phyloP scores from a whole-genome alignment of 306 rosid genomes.

The Lathyrus aphaca region DNA sequence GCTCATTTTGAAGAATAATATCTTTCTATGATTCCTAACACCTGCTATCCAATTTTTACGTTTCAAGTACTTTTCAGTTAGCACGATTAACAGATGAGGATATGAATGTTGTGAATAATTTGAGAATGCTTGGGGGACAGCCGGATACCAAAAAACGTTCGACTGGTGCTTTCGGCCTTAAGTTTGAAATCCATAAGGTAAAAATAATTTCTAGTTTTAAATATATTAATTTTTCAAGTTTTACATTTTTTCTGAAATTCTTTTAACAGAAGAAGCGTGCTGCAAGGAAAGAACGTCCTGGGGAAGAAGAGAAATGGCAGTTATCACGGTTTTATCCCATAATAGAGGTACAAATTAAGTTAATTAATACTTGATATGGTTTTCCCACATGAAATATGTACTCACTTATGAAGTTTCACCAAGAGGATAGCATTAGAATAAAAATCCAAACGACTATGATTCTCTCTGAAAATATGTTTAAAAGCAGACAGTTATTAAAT shows the following conservation, averaged over 20 bases:
- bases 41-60: constrained; percentile 25
- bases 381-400: constrained; percentile 10
- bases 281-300: constrained; percentile 78
- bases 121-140: constrained; percentile 74
- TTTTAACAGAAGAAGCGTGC: constrained; percentile 80
- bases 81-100: constrained; percentile 76
- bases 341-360: constrained; percentile 65
- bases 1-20: constrained; percentile 26
- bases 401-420: constrained; percentile 16
- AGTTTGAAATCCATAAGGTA: constrained; percentile 89
- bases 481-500: background rate
- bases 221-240: background rate
- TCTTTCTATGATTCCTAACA: background rate
- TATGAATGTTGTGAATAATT: constrained; percentile 69
- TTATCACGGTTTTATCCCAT: constrained; percentile 91
- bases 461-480: constrained; percentile 21
- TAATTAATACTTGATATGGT: constrained; percentile 1
- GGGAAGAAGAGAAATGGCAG: constrained; percentile 83
- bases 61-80: constrained; percentile 53
- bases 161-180: constrained; percentile 65
- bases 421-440: constrained; percentile 20
- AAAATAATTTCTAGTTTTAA: constrained; percentile 23
- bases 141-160: constrained; percentile 69
- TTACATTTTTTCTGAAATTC: constrained; percentile 40
- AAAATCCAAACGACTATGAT: background rate